Evolutionary conservation across 2,329 filamentous ascomycete species (phyloP).

Genomic region (Aspergillus novofumigatus): DNA sequence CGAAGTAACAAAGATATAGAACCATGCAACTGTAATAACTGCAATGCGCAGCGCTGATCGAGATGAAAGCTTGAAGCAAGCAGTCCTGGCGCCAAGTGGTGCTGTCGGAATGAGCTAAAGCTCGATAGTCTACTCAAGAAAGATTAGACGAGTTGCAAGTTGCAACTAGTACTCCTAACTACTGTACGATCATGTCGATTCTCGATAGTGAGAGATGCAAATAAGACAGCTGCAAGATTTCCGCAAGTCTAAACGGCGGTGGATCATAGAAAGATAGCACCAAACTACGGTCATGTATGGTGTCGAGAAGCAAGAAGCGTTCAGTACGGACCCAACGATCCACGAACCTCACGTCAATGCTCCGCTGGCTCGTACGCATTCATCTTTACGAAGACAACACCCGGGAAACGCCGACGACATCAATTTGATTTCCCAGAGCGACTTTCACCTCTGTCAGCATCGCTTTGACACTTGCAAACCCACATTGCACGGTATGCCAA

Average conservation of each 20-base stretch:
- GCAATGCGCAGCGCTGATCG: neutral
- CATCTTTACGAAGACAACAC: neutral
- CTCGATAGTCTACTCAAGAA: neutral
- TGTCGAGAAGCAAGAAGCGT: constrained; percentile 14
- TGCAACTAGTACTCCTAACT: neutral
- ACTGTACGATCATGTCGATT: neutral
- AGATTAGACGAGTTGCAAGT: neutral
- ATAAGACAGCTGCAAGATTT: constrained; percentile 15
- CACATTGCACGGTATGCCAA: neutral
- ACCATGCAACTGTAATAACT: neutral
- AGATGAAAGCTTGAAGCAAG: neutral
- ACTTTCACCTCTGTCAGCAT: neutral
- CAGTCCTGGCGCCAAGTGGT: neutral
- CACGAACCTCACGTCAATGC: neutral
- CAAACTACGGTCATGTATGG: constrained; percentile 4
- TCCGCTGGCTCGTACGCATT: neutral
- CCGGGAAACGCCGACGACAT: neutral
- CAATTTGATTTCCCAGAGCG: neutral
- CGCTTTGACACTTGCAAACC: too few species aligned
- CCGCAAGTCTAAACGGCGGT: constrained; percentile 15
- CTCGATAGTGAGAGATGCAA: neutral
- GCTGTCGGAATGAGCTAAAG: neutral
- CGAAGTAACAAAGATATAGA: neutral
- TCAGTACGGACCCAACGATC: constrained; percentile 9
- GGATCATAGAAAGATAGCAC: constrained; percentile 9